Percentiles rank a stretch among this genome's conserved stretches.
Conservation (phyloP, 768 basidiomycete species). For the Kwoniella mangroviensis region DNA sequence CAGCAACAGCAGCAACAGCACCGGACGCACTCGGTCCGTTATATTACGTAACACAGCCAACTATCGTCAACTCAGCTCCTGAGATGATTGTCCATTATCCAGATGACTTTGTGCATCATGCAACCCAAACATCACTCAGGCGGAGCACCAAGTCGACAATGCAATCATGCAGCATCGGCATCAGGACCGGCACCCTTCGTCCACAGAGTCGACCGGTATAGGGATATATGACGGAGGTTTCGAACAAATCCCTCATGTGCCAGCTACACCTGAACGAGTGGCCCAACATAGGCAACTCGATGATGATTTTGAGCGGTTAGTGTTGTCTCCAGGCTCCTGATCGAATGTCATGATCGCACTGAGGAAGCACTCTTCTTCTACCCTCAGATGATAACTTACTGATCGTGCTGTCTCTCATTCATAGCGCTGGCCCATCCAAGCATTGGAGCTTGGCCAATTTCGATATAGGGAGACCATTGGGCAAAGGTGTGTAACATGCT, state of each 20-base stretch:
- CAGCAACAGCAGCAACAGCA: not conserved
- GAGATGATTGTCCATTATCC: not conserved
- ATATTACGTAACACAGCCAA: not conserved
- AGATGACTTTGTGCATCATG: too few relatives aligned
- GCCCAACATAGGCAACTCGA: conserved; percentile 49
- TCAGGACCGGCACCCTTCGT: not conserved
- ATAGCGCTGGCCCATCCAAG: conserved; percentile 30
- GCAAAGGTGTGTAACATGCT: conserved; percentile 37
- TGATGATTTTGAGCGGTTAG: conserved; percentile 63
- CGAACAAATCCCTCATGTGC: conserved; percentile 65
- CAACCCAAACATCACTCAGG: too few relatives aligned
- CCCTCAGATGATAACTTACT: too few relatives aligned
- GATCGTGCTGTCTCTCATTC: not conserved
- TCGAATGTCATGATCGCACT: too few relatives aligned
- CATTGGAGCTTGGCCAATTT: conserved; percentile 44
- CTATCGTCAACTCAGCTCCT: not conserved
- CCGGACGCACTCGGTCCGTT: not conserved
- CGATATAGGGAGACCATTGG: conserved; percentile 49
- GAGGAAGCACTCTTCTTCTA: too few relatives aligned
- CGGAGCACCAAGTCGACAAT: not conserved
- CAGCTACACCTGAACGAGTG: conserved; percentile 9
- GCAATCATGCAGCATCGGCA: not conserved
- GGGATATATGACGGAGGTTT: conserved; percentile 94
- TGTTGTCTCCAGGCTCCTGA: not conserved
- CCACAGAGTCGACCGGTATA: conserved; percentile 50